phyloP scores from a whole-genome alignment of 176 grass and related monocot species.

The Bromus sterilis region DNA sequence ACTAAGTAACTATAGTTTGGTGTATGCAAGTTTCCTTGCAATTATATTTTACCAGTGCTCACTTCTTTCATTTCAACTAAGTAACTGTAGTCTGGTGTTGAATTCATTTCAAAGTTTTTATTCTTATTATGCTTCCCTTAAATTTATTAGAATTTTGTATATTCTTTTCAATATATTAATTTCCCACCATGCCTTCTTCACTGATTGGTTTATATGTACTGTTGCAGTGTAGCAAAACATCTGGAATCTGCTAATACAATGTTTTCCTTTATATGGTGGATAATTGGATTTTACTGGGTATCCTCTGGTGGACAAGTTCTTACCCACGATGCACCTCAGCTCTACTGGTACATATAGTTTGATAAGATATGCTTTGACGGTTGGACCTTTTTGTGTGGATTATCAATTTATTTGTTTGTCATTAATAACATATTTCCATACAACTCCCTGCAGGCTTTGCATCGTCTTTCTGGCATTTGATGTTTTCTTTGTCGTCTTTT shows the following conservation, averaged over 20 bases:
- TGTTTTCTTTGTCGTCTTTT: slow-evolving; percentile 71
- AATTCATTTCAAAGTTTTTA: not conserved
- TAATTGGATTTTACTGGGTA: slow-evolving; percentile 67
- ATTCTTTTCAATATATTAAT: not conserved
- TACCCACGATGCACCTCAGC: slow-evolving; percentile 36
- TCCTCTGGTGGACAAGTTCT: slow-evolving; percentile 44
- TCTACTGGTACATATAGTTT: slow-evolving; percentile 44
- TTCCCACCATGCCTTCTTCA: not conserved
- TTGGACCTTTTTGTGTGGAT: not conserved
- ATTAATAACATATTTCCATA: not conserved
- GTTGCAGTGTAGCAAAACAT: slow-evolving; percentile 41
- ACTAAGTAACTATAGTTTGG: not conserved
- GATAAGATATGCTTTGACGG: not conserved
- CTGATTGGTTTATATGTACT: not conserved
- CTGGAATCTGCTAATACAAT: slow-evolving; percentile 55
- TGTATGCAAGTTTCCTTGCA: not conserved
- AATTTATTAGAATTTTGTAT: not conserved
- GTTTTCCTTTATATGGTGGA: slow-evolving; percentile 61
- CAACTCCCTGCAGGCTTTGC: slow-evolving; percentile 40
- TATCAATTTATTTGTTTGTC: not conserved
- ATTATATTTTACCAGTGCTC: not conserved
- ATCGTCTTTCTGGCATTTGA: slow-evolving; percentile 80
- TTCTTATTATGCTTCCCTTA: not conserved
- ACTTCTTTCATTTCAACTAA: not conserved
- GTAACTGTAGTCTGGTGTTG: not conserved